phyloP scores from a whole-genome alignment of 2,329 filamentous ascomycete species.

The Penicillium decumbens region DNA sequence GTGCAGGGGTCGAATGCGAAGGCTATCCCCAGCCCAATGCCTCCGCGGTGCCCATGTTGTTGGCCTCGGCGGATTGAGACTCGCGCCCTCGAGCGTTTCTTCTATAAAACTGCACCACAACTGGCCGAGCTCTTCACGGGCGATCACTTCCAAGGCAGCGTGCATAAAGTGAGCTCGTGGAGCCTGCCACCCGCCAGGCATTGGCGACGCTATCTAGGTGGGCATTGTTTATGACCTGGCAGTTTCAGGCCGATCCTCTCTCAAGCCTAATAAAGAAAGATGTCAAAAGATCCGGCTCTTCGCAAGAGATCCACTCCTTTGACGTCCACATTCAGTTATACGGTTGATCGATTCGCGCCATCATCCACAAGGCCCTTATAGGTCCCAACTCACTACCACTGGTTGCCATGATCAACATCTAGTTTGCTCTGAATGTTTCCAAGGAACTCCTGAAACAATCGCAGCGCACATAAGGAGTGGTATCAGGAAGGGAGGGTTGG shows the following conservation, averaged over 20 bases:
- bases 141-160: constrained; percentile 60
- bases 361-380: constrained; percentile 34
- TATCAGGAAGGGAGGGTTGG: constrained; percentile 2
- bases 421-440: constrained; percentile 59
- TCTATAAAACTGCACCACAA: constrained; percentile 55
- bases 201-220: constrained; percentile 53
- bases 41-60: neutral
- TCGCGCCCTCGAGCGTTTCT: constrained; percentile 38
- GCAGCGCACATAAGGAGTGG: constrained; percentile 14
- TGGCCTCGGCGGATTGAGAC: constrained; percentile 5
- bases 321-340: constrained; percentile 10
- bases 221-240: constrained; percentile 60
- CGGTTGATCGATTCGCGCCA: constrained; percentile 11
- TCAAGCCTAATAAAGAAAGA: neutral
- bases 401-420: constrained; percentile 55
- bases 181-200: constrained; percentile 59
- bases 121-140: constrained; percentile 65
- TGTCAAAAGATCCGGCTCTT: neutral
- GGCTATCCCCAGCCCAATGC: constrained; percentile 8
- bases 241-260: constrained; percentile 35
- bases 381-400: constrained; percentile 47
- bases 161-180: constrained; percentile 60
- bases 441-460: constrained; percentile 26
- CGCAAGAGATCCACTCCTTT: neutral
- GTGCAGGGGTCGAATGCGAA: constrained; percentile 11